phyloP scores from a whole-genome alignment of 805 yeast genomes.

The Candida arabinofermentans region DNA sequence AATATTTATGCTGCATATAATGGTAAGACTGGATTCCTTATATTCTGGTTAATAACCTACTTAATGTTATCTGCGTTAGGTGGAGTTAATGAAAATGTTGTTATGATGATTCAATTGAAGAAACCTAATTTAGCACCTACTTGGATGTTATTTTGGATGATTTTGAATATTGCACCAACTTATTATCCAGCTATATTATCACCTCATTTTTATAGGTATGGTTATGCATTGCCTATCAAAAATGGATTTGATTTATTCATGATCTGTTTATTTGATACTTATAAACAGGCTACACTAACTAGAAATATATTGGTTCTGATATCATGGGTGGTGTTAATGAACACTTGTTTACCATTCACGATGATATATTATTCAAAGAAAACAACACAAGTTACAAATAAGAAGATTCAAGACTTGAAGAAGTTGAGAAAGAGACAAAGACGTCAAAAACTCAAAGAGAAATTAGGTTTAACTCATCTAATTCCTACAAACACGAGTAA shows the following conservation, averaged over 20 bases:
- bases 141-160: constrained; percentile 68
- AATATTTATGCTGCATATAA: constrained; percentile 50
- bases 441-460: neutral
- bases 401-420: constrained; percentile 13
- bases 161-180: constrained; percentile 59
- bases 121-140: constrained; percentile 60
- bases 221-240: constrained; percentile 65
- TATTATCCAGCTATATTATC: constrained; percentile 55
- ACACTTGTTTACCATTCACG: constrained; percentile 37
- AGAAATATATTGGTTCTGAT: constrained; percentile 53
- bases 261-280: constrained; percentile 52
- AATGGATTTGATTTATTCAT: constrained; percentile 54
- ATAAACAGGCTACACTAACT: constrained; percentile 52
- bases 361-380: constrained; percentile 17
- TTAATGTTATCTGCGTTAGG: constrained; percentile 68
- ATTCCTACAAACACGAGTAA: too few relatives aligned
- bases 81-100: constrained; percentile 60
- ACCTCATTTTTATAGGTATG: constrained; percentile 54
- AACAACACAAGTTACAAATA: constrained; percentile 9
- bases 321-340: constrained; percentile 55
- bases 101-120: constrained; percentile 42
- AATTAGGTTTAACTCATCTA: neutral
- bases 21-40: constrained; percentile 62
- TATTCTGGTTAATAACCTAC: constrained; percentile 63
- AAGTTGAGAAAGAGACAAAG: constrained; percentile 7